Conservation (phyloP, 169 alveolate genomes). For the Cyclospora cayetanensis region DNA sequence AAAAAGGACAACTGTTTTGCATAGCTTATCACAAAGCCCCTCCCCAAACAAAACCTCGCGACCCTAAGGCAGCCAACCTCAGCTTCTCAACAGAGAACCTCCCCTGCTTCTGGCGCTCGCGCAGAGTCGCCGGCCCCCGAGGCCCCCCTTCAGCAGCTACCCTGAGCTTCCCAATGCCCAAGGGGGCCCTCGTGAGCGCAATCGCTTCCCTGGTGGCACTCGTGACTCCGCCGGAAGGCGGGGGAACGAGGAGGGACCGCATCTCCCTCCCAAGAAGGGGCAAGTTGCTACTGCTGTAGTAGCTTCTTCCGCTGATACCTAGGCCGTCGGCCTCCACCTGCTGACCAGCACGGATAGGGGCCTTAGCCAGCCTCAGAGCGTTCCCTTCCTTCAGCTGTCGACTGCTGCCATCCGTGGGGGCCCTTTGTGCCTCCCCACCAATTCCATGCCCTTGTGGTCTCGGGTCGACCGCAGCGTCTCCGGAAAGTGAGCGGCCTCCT, state of each 20-base stretch:
- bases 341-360: not conserved
- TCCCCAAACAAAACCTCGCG: not conserved
- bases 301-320: not conserved
- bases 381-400: not conserved
- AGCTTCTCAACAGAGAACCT: not conserved
- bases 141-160: not conserved
- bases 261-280: not conserved
- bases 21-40: too few species aligned
- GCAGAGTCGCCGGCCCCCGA: too few species aligned
- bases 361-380: too few species aligned
- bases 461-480: too few species aligned
- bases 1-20: too few species aligned
- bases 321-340: not conserved
- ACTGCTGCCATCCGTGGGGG: not conserved
- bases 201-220: too few species aligned
- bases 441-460: too few species aligned
- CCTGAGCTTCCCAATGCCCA: not conserved
- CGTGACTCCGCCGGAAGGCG: too few species aligned
- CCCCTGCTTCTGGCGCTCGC: not conserved
- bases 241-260: too few species aligned
- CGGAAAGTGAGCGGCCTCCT: too few species aligned
- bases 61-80: not conserved
- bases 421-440: not conserved
- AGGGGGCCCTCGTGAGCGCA: not conserved
- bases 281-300: not conserved